Base-by-base conservation (phyloP, 2,329 filamentous ascomycete genomes). In the Microsporum canis region DNA sequence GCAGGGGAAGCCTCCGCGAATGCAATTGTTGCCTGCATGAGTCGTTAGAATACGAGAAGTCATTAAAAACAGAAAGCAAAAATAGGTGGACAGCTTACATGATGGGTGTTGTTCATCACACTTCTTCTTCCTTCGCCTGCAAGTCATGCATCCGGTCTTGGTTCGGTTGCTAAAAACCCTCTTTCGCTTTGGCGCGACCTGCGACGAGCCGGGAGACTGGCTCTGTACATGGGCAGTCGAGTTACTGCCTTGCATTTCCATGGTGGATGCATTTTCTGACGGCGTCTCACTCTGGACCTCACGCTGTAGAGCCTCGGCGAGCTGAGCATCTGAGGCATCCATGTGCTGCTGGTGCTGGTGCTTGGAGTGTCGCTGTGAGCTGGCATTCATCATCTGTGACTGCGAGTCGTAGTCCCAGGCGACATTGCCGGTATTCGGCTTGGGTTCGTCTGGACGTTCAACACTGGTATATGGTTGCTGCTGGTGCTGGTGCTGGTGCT, bases 81-180 rank as follows among this genome's bases (percentile, higher is more conserved):
- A 63, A 36, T 53, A 41, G 56, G 17, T 23, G 43, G 51, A 60
- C 60, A 57, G 73, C 88, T 80, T 80, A 95, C 94, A 97, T 73
- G 90, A 85, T 31, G 94, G 94, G 73, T 95, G 95, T 60, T 83
- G 83, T 77, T 97, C 94, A 71, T 97, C 92, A 71, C 94, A 97
- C 76, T 97, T 97, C 84, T 97, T 97, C 82, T 97, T 97, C 62
- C 92, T 83, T 71, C 84, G 84, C 63, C 92, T 83, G 72, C 92
- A 97, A 4, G 92, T 97, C 75, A 95, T 84, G 73, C 92, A 97
- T 36, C 91, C 91, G 7, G 91, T 96, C 77, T 97, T 97, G 23
- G 92, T 96, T 62, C 92, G 83, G 73, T 96, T 96, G 76, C 90
- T 95, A 70, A 96, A 97, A 70, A 79, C 76, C 23, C 78, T 73